Evolutionary conservation across 2,329 filamentous ascomycete species (phyloP).

Genomic region (Didymella exigua): DNA sequence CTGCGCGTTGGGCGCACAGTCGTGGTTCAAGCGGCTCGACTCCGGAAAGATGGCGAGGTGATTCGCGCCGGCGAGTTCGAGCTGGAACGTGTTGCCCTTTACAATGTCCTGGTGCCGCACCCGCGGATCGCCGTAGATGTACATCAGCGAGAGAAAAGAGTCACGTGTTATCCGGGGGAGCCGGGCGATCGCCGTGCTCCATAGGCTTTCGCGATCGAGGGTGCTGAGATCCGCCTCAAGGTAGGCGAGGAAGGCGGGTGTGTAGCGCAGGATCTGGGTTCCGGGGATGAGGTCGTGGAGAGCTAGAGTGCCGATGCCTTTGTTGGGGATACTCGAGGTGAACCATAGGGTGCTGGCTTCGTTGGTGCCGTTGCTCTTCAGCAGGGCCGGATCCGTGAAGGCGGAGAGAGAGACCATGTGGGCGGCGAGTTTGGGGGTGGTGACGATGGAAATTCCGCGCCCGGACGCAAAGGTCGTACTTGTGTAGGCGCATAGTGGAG

Average conservation of each 20-base stretch:
- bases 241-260: conserved; percentile 40
- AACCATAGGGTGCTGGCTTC: conserved; percentile 24
- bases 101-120: conserved; percentile 43
- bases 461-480: conserved; percentile 32
- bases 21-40: conserved; percentile 51
- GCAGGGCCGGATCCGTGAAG: conserved; percentile 24
- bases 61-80: conserved; percentile 33
- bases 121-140: conserved; percentile 34
- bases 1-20: conserved; percentile 50
- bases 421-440: conserved; percentile 35
- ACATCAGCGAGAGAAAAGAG: conserved; percentile 30
- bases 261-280: conserved; percentile 38
- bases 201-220: conserved; percentile 37
- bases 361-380: conserved; percentile 27
- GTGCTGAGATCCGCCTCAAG: conserved; percentile 37
- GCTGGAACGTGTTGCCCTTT: conserved; percentile 45
- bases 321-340: conserved; percentile 30
- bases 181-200: conserved; percentile 32
- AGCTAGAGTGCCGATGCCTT: conserved; percentile 43
- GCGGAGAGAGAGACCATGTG: conserved; percentile 31
- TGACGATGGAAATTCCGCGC: conserved; percentile 45
- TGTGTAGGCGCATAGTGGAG: conserved; percentile 41
- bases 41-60: conserved; percentile 49
- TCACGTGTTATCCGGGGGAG: conserved; percentile 26
- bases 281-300: conserved; percentile 25